Percentiles rank a stretch among this genome's conserved stretches.
Evolutionary conservation across 768 basidiomycete genomes (phyloP).

Genomic region (Tremella fuciformis): DNA sequence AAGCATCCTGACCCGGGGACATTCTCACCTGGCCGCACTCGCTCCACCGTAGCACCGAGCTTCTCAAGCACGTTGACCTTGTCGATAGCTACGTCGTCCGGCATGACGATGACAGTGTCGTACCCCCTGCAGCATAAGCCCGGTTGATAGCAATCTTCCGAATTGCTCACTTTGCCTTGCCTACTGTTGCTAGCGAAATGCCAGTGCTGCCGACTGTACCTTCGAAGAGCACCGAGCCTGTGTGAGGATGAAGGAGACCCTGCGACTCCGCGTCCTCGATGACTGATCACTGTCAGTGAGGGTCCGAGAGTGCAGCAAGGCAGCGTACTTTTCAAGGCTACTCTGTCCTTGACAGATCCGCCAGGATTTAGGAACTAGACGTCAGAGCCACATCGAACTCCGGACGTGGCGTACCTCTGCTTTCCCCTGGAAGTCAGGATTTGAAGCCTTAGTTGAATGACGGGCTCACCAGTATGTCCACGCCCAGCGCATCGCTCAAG

Average conservation of each 20-base stretch:
- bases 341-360: slow-evolving; percentile 95
- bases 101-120: slow-evolving; percentile 65
- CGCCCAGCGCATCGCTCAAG: slow-evolving; percentile 81
- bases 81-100: slow-evolving; percentile 66
- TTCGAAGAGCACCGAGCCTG: slow-evolving; percentile 90
- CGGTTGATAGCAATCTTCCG: not conserved
- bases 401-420: slow-evolving; percentile 64
- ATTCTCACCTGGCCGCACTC: slow-evolving; percentile 52
- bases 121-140: slow-evolving; percentile 65
- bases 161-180: slow-evolving; percentile 70
- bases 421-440: slow-evolving; percentile 62
- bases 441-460: not conserved
- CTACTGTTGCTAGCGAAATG: slow-evolving; percentile 92
- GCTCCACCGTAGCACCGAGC: slow-evolving; percentile 83
- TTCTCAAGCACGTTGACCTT: slow-evolving; percentile 79
- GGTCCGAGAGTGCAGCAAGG: not conserved
- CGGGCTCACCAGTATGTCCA: slow-evolving; percentile 72
- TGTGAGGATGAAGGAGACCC: slow-evolving; percentile 77
- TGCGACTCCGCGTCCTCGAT: slow-evolving; percentile 86
- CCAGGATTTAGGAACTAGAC: slow-evolving; percentile 86
- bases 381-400: not conserved
- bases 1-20: not conserved
- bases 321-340: slow-evolving; percentile 78
- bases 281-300: slow-evolving; percentile 58
- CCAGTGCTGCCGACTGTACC: slow-evolving; percentile 75